Evolutionary conservation across 768 basidiomycete genomes (phyloP).

Genomic region (Auriculariales sp.): DNA sequence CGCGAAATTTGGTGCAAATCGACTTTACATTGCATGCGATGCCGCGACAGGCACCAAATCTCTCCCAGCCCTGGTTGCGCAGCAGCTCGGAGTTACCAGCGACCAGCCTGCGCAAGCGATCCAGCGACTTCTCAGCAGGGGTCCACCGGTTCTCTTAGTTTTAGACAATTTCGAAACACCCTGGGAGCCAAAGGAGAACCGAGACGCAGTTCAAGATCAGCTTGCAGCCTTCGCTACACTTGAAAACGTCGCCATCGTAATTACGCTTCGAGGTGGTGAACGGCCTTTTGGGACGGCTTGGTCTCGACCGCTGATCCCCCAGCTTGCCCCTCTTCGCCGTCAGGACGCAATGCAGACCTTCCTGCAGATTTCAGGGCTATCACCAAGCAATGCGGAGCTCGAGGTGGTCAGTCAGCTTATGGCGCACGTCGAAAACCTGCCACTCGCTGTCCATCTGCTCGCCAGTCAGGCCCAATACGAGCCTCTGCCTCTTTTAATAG

Average conservation of each 20-base stretch:
- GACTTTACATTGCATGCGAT: too few species aligned
- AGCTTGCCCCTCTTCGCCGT: neutral
- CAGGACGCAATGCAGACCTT: conserved; percentile 14
- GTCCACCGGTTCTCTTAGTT: conserved; percentile 19
- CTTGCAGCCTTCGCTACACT: conserved; percentile 13
- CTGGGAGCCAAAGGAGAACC: conserved; percentile 16
- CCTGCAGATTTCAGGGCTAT: conserved; percentile 11
- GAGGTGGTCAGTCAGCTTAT: conserved; percentile 13
- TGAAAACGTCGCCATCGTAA: conserved; percentile 16
- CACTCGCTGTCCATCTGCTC: conserved; percentile 20
- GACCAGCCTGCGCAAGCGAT: too few species aligned
- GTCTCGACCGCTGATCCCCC: neutral
- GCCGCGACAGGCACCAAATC: too few species aligned
- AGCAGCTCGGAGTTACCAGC: too few species aligned
- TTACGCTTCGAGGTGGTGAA: conserved; percentile 17
- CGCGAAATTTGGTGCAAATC: too few species aligned
- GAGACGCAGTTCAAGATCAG: conserved; percentile 12
- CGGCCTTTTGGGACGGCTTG: neutral
- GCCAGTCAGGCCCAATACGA: conserved; percentile 12
- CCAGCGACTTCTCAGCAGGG: too few species aligned
- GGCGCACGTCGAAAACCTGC: conserved; percentile 15
- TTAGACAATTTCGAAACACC: conserved; percentile 28
- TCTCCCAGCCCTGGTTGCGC: too few species aligned
- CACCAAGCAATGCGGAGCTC: conserved; percentile 11
- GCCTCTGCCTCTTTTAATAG: conserved; percentile 1